phyloP scores from a whole-genome alignment of 2,329 filamentous ascomycete genomes.

The Colletotrichum sp. region DNA sequence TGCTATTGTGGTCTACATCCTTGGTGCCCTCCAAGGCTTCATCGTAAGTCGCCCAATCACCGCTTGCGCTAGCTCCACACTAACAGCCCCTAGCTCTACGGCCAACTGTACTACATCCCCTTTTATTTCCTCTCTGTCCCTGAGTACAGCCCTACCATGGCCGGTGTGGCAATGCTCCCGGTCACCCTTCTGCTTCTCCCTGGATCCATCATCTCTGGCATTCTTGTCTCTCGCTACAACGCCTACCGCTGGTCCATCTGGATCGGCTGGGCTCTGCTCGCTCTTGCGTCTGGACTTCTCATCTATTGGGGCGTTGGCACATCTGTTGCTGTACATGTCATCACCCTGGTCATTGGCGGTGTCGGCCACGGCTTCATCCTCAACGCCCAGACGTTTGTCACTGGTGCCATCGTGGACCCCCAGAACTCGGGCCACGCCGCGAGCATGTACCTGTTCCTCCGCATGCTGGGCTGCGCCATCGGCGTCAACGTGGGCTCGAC shows the following conservation, averaged over 20 bases:
- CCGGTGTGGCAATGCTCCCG: conserved; percentile 39
- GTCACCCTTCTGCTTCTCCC: conserved; percentile 34
- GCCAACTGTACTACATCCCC: conserved; percentile 37
- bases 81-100: conserved; percentile 26
- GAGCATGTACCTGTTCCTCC: conserved; percentile 23
- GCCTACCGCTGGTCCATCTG: conserved; percentile 42
- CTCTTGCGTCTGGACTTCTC: conserved; percentile 19
- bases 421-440: conserved; percentile 22
- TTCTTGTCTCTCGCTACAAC: conserved; percentile 34
- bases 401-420: conserved; percentile 20
- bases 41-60: conserved; percentile 28
- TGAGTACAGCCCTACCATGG: conserved; percentile 32
- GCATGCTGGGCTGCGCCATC: conserved; percentile 22
- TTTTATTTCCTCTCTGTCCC: conserved; percentile 43
- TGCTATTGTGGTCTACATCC: conserved; percentile 33
- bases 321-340: conserved; percentile 15
- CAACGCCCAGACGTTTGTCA: conserved; percentile 27
- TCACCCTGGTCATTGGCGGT: conserved; percentile 20
- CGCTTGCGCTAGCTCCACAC: neutral
- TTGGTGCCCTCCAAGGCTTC: conserved; percentile 36
- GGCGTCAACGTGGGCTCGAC: conserved; percentile 24
- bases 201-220: conserved; percentile 34
- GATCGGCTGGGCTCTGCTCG: conserved; percentile 35
- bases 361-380: conserved; percentile 25
- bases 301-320: conserved; percentile 20